phyloP scores from a whole-genome alignment of 2,329 filamentous ascomycete species.

The Volutella citrinella region DNA sequence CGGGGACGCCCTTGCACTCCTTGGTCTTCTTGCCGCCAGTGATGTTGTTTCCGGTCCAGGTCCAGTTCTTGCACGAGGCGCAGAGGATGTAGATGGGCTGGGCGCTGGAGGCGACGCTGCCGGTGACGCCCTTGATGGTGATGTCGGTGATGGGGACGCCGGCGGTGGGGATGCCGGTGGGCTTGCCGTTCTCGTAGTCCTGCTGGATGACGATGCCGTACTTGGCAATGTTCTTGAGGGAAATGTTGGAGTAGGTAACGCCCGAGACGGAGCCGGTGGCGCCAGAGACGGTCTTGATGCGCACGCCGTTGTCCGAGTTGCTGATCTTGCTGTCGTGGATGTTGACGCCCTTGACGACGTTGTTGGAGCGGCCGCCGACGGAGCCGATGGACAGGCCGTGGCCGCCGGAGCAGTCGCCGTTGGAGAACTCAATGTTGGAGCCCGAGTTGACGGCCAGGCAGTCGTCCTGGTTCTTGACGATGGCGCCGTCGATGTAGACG shows the following conservation, averaged over 20 bases:
- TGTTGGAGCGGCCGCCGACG: constrained; percentile 47
- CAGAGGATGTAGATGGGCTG: constrained; percentile 52
- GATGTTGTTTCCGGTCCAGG: constrained; percentile 45
- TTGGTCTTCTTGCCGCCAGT: constrained; percentile 47
- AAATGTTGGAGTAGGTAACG: constrained; percentile 43
- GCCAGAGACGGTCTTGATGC: constrained; percentile 48
- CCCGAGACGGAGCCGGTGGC: constrained; percentile 43
- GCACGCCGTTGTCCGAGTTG: constrained; percentile 51
- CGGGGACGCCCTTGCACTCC: constrained; percentile 26
- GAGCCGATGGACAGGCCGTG: constrained; percentile 43
- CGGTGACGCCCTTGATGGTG: constrained; percentile 40
- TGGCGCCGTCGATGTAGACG: constrained; percentile 50
- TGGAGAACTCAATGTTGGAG: constrained; percentile 44
- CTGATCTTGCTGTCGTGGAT: constrained; percentile 48
- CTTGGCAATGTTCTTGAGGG: constrained; percentile 39
- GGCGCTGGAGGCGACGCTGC: constrained; percentile 37
- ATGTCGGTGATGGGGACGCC: constrained; percentile 54
- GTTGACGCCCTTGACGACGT: constrained; percentile 48
- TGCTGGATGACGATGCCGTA: constrained; percentile 39
- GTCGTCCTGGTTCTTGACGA: constrained; percentile 60
- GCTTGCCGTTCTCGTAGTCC: constrained; percentile 47
- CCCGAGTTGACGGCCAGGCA: constrained; percentile 58
- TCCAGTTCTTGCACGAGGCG: constrained; percentile 49
- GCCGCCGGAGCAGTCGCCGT: constrained; percentile 41
- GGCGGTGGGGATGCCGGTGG: constrained; percentile 40